These are phyloP conservation scores for Pythium rhizo-oryzae DNA, from an alignment of 352 stramenopile genomes.

Conservation along the genomic window DNA sequence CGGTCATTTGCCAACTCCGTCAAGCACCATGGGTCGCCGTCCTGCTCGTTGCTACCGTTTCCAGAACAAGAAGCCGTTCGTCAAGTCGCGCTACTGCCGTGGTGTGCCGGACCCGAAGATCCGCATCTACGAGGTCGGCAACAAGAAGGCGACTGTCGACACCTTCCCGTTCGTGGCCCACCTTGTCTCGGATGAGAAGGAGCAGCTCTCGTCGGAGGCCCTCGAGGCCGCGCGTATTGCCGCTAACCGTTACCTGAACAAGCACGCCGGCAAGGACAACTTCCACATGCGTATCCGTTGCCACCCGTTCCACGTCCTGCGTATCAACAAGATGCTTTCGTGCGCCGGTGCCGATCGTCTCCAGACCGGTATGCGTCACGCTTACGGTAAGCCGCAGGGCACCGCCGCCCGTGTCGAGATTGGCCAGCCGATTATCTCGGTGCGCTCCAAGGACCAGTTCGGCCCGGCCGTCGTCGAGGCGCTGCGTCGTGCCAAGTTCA, in stretches of 20 bases:
- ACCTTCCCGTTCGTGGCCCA: slow-evolving; percentile 99
- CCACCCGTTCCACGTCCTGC: slow-evolving; percentile 99
- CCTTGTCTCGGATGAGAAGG: slow-evolving; percentile 94
- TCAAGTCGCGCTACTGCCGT: slow-evolving; percentile 99
- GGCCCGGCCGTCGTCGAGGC: slow-evolving; percentile 95
- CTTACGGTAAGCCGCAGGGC: slow-evolving; percentile 99
- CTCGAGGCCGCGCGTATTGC: slow-evolving; percentile 98
- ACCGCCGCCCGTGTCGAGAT: slow-evolving; percentile 98
- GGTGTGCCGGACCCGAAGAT: slow-evolving; percentile 98
- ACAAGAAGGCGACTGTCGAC: slow-evolving; percentile 98
- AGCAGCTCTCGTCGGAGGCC: slow-evolving; percentile 96
- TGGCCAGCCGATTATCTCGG: slow-evolving; percentile 98
- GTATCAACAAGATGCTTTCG: slow-evolving; percentile 99
- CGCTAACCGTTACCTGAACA: slow-evolving; percentile 99
- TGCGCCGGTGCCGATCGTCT: slow-evolving; percentile 99
- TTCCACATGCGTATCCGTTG: slow-evolving; percentile 99
- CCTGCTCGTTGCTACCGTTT: slow-evolving; percentile 99
- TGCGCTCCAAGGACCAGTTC: slow-evolving; percentile 97
- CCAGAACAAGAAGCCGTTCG: slow-evolving; percentile 99
- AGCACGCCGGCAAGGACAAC: slow-evolving; percentile 98
- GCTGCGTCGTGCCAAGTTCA: slow-evolving; percentile 99
- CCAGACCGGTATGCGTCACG: slow-evolving; percentile 98
- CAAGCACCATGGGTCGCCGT: slow-evolving; percentile 60
- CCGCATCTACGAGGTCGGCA: slow-evolving; percentile 99
- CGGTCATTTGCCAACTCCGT: slow-evolving; percentile 15